Base-by-base conservation (phyloP, 1,139 yeast species). In the Geotrichum reessii region DNA sequence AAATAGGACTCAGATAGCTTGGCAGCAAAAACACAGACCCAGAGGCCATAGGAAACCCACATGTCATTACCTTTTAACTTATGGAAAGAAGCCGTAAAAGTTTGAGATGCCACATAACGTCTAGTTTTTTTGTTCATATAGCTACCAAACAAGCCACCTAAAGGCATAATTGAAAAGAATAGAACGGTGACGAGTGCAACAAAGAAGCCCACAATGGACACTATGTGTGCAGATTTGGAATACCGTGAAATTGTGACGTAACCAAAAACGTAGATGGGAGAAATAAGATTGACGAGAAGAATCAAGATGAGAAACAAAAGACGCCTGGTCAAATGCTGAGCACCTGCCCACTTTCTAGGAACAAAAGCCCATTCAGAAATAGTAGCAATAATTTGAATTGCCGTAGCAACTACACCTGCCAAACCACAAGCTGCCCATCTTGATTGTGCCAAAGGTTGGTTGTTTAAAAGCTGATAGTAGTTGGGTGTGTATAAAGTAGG, bases 341-440 rank as follows among this genome's bases (percentile, higher is more conserved):
- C 98, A 75, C 99, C 99, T 37, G 98, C 95, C 98, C 98, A 93
- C 69, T 86, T 85, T 77, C 98, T 85, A 64, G 99, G 99, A 63
- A 93, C 98, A 71, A 90, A 93, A 73, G 85, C 80, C 97, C 97
- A 93, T 76, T 93, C 99, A 69, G 88, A 83, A 55, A 91, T 61
- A 25, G 99, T 93, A 56, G 99, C 99, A 62, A 83, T 67, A 64
- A 93, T 81, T 77, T 93, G 97, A 69, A 93, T 83, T 58, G 81
- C 69, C 62, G 85, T 76, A 57, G 97, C 98, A 67, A 93, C 80
- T 58, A 87, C 76, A 80, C 99, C 99, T 75, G 95, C 99, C 69
- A 92, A 79, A 58, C 96, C 96, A 65, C 86, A 86, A 55, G 96
- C 81, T 62, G 97, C 91, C 97, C 97, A 93, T 73, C 87, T 80